A percentile compares a stretch with the other conserved stretches of the same genome.
phyloP scores from a whole-genome alignment of 495 filamentous ascomycete genomes.

The Penicillium diatomitis region DNA sequence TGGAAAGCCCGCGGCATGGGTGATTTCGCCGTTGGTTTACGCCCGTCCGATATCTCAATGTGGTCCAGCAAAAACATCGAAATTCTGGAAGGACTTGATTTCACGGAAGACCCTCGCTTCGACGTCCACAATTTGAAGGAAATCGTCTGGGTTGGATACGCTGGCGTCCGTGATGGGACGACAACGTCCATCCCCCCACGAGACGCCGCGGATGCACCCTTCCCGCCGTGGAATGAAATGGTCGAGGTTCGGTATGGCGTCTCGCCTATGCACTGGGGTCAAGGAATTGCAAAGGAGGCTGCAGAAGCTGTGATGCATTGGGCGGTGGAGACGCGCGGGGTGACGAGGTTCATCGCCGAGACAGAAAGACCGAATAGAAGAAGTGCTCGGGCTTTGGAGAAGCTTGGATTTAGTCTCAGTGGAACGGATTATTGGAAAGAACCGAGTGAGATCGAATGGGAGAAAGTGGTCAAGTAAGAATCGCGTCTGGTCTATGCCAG shows the following conservation, averaged over 20 bases:
- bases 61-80: not conserved
- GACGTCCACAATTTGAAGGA: not conserved
- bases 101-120: not conserved
- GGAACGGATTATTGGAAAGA: constrained; percentile 24
- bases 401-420: constrained; percentile 14
- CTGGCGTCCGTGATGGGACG: constrained; percentile 19
- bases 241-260: constrained; percentile 19
- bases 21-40: constrained; percentile 17
- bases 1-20: constrained; percentile 12
- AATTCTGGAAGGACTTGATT: not conserved
- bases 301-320: constrained; percentile 13
- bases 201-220: constrained; percentile 5
- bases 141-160: constrained; percentile 20
- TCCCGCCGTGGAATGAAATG: constrained; percentile 20
- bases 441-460: constrained; percentile 5
- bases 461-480: constrained; percentile 11
- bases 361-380: constrained; percentile 14
- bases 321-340: constrained; percentile 9
- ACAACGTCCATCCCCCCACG: constrained; percentile 14
- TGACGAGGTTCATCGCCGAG: constrained; percentile 21
- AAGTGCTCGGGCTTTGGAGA: constrained; percentile 15
- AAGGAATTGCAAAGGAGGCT: constrained; percentile 15
- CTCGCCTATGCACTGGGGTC: constrained; percentile 13
- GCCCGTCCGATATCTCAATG: not conserved
- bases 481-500: not conserved